These are phyloP conservation scores for Endoconidiophora laricicola DNA, from an alignment of 2,329 filamentous ascomycete species.

Conservation along the genomic window DNA sequence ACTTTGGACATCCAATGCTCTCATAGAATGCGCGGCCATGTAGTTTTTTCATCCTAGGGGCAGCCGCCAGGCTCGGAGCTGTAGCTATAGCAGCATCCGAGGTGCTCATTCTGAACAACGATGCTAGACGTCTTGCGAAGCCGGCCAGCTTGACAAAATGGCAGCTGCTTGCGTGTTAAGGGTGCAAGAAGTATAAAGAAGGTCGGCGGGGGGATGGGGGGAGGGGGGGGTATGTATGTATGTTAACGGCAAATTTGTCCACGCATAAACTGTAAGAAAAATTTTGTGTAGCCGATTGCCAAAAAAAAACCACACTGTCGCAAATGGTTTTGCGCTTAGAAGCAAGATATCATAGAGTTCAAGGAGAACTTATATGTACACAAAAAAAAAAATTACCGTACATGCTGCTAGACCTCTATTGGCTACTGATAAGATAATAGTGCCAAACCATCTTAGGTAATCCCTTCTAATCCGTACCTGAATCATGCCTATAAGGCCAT, in stretches of 20 bases:
- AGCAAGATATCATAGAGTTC: too few species aligned
- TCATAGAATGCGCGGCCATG: conserved; percentile 85
- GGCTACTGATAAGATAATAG: conserved; percentile 6
- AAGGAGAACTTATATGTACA: neutral
- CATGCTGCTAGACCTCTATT: neutral
- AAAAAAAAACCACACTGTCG: too few species aligned
- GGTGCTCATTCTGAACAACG: conserved; percentile 8
- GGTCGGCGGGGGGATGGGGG: too few species aligned
- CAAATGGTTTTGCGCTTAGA: too few species aligned
- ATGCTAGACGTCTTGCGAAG: neutral
- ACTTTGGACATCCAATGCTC: conserved; percentile 81
- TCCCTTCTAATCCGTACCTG: too few species aligned
- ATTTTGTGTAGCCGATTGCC: too few species aligned
- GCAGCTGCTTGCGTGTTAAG: neutral
- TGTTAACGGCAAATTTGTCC: too few species aligned
- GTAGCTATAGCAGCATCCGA: neutral
- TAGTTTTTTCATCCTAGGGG: conserved; percentile 36
- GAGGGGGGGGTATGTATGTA: too few species aligned
- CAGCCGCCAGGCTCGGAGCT: conserved; percentile 1
- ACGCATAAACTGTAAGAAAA: too few species aligned
- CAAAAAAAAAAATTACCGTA: neutral
- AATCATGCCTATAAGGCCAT: too few species aligned
- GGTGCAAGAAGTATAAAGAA: too few species aligned
- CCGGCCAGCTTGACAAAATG: conserved; percentile 7
- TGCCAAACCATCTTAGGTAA: neutral